These are phyloP conservation scores for Serendipita sp. DNA, from an alignment of 768 basidiomycete genomes.

Conservation along the genomic window DNA sequence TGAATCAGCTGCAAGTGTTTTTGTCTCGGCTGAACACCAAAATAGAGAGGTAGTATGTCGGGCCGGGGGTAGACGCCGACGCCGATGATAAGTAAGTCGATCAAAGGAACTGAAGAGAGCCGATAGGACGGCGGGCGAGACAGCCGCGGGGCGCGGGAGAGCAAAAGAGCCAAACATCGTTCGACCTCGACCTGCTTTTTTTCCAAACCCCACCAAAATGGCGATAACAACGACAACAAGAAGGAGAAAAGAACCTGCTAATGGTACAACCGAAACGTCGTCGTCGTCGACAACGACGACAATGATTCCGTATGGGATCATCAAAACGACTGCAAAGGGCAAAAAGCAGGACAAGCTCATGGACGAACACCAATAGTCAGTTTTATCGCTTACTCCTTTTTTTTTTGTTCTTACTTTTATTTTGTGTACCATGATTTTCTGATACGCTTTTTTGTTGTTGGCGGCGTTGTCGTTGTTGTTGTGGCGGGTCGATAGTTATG, in stretches of 20 bases:
- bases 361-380: conserved; percentile 51
- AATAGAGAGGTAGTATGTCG: too few relatives aligned
- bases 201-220: too few relatives aligned
- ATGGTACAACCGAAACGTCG: too few relatives aligned
- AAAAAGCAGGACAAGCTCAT: conserved; percentile 56
- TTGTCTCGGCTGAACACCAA: too few relatives aligned
- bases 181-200: conserved; percentile 2
- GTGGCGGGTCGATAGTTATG: conserved; percentile 74
- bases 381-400: conserved; percentile 9
- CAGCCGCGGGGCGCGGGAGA: too few relatives aligned
- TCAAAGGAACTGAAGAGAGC: too few relatives aligned
- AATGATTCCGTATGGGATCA: conserved; percentile 1
- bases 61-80: too few relatives aligned
- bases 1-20: too few relatives aligned
- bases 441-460: background rate
- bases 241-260: background rate
- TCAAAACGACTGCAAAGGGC: conserved; percentile 45
- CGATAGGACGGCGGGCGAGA: too few relatives aligned
- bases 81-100: too few relatives aligned
- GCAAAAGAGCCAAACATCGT: background rate
- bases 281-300: too few relatives aligned
- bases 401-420: background rate
- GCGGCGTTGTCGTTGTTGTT: too few relatives aligned
- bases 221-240: background rate
- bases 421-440: background rate